Evolutionary conservation across 371 early-diverging fungal genomes (phyloP).

Genomic region (Encephalitozoon intestinalis): DNA sequence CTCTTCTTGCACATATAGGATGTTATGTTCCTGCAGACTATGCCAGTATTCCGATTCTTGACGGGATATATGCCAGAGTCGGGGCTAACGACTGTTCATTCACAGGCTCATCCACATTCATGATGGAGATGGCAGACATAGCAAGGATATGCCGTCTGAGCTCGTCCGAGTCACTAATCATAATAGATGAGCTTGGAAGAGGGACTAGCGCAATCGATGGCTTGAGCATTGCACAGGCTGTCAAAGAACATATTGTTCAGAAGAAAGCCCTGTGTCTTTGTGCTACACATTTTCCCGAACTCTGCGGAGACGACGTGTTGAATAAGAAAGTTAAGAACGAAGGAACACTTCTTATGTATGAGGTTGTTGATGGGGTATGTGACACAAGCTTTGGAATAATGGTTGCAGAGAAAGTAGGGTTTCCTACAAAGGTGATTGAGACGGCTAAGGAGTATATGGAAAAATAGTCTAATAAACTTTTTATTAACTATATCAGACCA

Average conservation of each 20-base stretch:
- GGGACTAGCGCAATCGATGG: slow-evolving; percentile 97
- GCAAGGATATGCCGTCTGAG: slow-evolving; percentile 71
- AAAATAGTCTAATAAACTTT: not conserved
- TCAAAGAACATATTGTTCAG: slow-evolving; percentile 71
- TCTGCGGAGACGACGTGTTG: slow-evolving; percentile 64
- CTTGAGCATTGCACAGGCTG: slow-evolving; percentile 85
- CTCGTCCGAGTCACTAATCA: slow-evolving; percentile 69
- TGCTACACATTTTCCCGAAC: slow-evolving; percentile 68
- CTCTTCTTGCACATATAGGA: slow-evolving; percentile 82
- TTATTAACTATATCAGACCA: not conserved
- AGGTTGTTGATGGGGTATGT: slow-evolving; percentile 67
- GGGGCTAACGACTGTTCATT: slow-evolving; percentile 90
- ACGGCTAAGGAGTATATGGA: slow-evolving; percentile 44
- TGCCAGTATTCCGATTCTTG: slow-evolving; percentile 74
- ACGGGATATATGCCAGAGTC: slow-evolving; percentile 77
- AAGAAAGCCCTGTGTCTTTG: slow-evolving; percentile 44
- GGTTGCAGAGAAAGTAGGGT: slow-evolving; percentile 83
- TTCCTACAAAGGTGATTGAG: slow-evolving; percentile 65
- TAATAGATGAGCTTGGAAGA: slow-evolving; percentile 90
- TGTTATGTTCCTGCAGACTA: slow-evolving; percentile 76
- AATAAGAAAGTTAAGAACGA: slow-evolving; percentile 46
- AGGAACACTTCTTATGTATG: slow-evolving; percentile 52
- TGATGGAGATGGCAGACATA: slow-evolving; percentile 78
- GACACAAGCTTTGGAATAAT: slow-evolving; percentile 95
- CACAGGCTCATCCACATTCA: slow-evolving; percentile 73